Evolutionary conservation across 1,284 basidiomycete species (phyloP).

Genomic region (Papiliotrema nemorosa): DNA sequence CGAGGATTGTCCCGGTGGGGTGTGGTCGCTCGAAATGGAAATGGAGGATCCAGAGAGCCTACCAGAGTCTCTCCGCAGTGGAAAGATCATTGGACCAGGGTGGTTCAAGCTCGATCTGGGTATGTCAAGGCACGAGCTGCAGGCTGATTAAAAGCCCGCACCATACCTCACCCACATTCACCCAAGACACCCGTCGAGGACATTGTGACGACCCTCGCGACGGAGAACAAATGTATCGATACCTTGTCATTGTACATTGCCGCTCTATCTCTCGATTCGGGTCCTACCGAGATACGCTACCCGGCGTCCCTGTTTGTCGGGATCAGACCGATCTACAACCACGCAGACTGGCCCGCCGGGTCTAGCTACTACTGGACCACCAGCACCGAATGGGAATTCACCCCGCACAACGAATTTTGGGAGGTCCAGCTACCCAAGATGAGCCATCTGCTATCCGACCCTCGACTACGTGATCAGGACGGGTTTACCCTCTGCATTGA

Average conservation of each 20-base stretch:
- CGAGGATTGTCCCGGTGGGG: conserved; percentile 7
- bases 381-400: conserved; percentile 65
- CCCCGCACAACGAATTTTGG: conserved; percentile 67
- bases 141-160: conserved; percentile 10
- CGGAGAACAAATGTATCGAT: conserved; percentile 17
- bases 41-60: conserved; percentile 37
- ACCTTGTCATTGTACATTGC: conserved; percentile 63
- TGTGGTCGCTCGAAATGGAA: conserved; percentile 11
- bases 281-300: conserved; percentile 56
- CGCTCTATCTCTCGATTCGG: conserved; percentile 56
- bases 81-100: conserved; percentile 63
- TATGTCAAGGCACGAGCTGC: conserved; percentile 12
- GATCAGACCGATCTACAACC: conserved; percentile 63
- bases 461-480: conserved; percentile 59
- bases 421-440: conserved; percentile 65
- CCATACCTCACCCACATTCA: conserved; percentile 11
- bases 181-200: conserved; percentile 19
- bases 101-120: conserved; percentile 61
- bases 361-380: conserved; percentile 70
- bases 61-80: conserved; percentile 64
- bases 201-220: conserved; percentile 16
- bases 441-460: conserved; percentile 60
- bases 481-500: conserved; percentile 63
- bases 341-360: conserved; percentile 61
- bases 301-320: conserved; percentile 67